Conservation (phyloP, 179 eudicot genomes). For the Drosera spatulata region DNA sequence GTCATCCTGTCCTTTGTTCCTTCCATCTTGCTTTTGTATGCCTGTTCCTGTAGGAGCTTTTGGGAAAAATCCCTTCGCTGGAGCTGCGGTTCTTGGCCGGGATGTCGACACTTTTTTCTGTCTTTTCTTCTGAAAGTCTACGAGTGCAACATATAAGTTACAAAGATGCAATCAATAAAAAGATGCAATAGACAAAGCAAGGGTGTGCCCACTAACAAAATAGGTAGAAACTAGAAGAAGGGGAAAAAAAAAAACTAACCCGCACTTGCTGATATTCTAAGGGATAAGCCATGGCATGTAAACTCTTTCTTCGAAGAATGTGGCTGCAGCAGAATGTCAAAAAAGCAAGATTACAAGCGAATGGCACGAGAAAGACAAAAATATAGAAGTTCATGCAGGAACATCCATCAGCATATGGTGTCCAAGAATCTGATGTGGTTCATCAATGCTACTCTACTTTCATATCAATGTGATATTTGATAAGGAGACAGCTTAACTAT, state of each 20-base stretch:
- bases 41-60: constrained; percentile 41
- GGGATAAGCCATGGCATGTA: constrained; percentile 25
- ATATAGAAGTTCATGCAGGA: too few relatives aligned
- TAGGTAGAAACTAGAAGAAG: background rate
- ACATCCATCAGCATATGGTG: too few relatives aligned
- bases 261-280: constrained; percentile 46
- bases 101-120: constrained; percentile 37
- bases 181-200: background rate
- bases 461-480: too few relatives aligned
- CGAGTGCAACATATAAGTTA: constrained; percentile 3
- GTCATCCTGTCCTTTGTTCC: constrained; percentile 27
- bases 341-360: background rate
- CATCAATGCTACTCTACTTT: too few relatives aligned
- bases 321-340: constrained; percentile 32
- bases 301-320: constrained; percentile 30
- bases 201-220: background rate
- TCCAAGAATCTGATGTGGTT: too few relatives aligned
- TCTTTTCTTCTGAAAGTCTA: constrained; percentile 62
- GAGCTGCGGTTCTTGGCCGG: constrained; percentile 29
- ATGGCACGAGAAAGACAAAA: too few relatives aligned
- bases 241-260: constrained; percentile 33
- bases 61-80: constrained; percentile 60
- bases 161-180: background rate
- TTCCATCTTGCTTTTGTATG: constrained; percentile 35
- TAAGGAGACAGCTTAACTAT: too few relatives aligned